Base-by-base conservation (phyloP, 495 filamentous ascomycete species). In the Copromyces sp. region DNA sequence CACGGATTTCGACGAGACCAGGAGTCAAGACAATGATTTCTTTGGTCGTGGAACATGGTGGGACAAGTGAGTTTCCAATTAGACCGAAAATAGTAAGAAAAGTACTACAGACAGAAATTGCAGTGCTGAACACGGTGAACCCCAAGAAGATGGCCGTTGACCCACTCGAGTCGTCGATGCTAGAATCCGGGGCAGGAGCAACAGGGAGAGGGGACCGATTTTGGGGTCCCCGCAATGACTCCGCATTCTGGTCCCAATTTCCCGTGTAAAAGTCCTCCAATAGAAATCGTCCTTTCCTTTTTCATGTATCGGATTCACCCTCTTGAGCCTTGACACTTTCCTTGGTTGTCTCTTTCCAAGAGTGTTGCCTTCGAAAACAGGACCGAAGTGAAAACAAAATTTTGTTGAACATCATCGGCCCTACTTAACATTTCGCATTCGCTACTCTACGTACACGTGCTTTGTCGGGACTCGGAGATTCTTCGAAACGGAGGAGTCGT, bases 211-310 rank as follows among this genome's bases (percentile, higher is more conserved):
- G 29, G 14, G 29, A 6, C 32, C 32, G 53, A 16, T 9, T 35
- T 61, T 65, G 53, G 29, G 53, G 53, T 72, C 73, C 73, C 74
- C 74, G 72, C 72, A 74, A 35, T 41, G 42, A 45, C 75, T 65
- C 75, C 75, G 75, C 75, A 77, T 71, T 75, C 70, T 74, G 70
- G 42, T 68, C 68, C 69, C 53, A 74, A 74, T 75, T 70, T 73
- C 71, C 32, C 68, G 42, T 20, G 35, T 29, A 45, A 70, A 76
- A 74, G 40, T 74, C 75, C 75, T 70, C 75, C 72, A 76, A 76
- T 76, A 65, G 38, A 17, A 69, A 69, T n/a, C 39, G 37, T 65
- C 29, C 72, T 45, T 29, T 20, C 68, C 9, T 41, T 45, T 53
- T 37, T 14, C 69, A 53, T n/a, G 29, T 37, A 39, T 32, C 24